Evolutionary conservation across 495 filamentous ascomycete species (phyloP).

Genomic region (Penicillium bovifimosum): DNA sequence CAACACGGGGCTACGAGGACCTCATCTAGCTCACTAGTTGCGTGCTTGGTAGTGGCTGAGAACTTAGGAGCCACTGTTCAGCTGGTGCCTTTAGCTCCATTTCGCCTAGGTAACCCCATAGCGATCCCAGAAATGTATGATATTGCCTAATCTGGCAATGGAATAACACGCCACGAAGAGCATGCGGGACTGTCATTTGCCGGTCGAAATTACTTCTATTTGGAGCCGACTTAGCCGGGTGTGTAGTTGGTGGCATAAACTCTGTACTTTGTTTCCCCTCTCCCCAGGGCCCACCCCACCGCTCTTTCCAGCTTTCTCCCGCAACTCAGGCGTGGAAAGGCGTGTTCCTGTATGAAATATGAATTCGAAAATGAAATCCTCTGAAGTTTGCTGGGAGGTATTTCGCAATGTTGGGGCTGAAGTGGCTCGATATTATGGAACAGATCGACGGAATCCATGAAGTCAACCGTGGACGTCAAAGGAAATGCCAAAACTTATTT

Average conservation of each 20-base stretch:
- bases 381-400: no score
- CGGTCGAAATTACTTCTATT: not conserved
- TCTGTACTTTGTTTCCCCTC: not conserved
- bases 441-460: no score
- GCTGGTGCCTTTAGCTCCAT: not conserved
- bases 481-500: not conserved
- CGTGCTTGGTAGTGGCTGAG: constrained; percentile 1
- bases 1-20: not conserved
- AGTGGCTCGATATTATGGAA: no score
- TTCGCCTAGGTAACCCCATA: not conserved
- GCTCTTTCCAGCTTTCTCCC: no score
- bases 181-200: not conserved
- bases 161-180: not conserved
- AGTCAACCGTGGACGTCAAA: no score
- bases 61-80: constrained; percentile 1
- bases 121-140: no score
- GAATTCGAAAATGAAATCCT: no score
- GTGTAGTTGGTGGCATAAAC: not conserved
- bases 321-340: no score
- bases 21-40: not conserved
- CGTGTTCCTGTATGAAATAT: no score
- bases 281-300: no score
- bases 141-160: not conserved
- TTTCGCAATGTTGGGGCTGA: no score
- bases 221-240: not conserved